Base-by-base conservation (phyloP, 2,329 filamentous ascomycete genomes). In the Xylaria sp. region DNA sequence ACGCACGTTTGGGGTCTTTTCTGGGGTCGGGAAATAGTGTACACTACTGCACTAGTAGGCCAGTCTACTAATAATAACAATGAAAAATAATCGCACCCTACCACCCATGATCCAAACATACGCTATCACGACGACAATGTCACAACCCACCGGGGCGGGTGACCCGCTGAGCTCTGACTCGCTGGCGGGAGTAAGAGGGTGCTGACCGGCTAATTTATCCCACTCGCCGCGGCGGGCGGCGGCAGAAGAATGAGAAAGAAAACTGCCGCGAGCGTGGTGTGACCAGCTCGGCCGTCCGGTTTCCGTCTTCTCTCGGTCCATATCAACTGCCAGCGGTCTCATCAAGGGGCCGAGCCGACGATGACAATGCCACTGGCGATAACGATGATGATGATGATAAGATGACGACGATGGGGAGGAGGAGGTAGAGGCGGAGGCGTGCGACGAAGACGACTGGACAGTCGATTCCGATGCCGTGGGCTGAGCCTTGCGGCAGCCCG, bases 401-500 rank as follows among this genome's bases (percentile, higher is more conserved):
- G 60, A 64, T 51, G 60, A 28, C 44, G 51, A 48, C 57, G 54
- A 54, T 3, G 56, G 15, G 7, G 28, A 52, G 46, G n/a, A n/a
- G 7, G 28, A 52, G 46, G n/a, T 1, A 18, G 46, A 48, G 46
- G 46, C 18, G 46, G 1, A 48, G 46, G 46, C 34, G 51, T 23
- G 12, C 7, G 52, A 39, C 57, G 34, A 52, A 18, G 64, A 62
- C 65, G 25, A 61, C 63, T 58, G 52, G 62, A 55, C 31, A 48
- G 51, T 48, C 48, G 46, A 56, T 63, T 59, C 61, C 67, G 60
- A 67, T 56, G 63, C 59, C 37, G 60, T 69, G 71, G 69, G 55
- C 69, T 63, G 64, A 72, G 66, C 65, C 64, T 69, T 67, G 67
- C 67, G 67, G 63, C 67, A 59, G 65, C 65, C 31, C 55, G 68